Conservation (phyloP, 2,329 filamentous ascomycete species). For the Keithomyces neogunnii region DNA sequence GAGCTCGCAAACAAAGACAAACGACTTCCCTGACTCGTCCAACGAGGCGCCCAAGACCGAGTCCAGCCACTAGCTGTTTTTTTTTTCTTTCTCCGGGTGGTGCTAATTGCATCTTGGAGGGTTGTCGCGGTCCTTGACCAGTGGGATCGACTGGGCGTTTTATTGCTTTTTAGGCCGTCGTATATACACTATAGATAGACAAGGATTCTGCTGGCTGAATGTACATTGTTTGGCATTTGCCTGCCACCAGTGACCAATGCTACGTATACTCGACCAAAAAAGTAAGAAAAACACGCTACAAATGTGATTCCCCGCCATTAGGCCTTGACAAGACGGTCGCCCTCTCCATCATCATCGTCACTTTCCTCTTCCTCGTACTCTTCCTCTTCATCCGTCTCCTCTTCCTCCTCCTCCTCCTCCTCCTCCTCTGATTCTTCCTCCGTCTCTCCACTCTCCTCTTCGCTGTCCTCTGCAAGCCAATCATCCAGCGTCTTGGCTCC, state of each 20-base stretch:
- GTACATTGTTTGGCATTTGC: too few relatives aligned
- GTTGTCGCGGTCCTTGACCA: too few relatives aligned
- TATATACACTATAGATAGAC: too few relatives aligned
- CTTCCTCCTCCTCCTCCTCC: conserved; percentile 42
- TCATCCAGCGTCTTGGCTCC: conserved; percentile 80
- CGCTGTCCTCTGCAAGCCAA: conserved; percentile 73
- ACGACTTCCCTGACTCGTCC: conserved; percentile 18
- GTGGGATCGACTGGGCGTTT: too few relatives aligned
- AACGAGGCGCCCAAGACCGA: conserved; percentile 14
- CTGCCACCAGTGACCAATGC: too few relatives aligned
- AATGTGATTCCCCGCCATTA: conserved; percentile 12
- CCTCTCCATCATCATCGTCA: conserved; percentile 39
- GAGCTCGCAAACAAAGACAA: conserved; percentile 12
- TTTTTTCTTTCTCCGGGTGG: neutral
- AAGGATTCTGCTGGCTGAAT: too few relatives aligned
- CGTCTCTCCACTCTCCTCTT: conserved; percentile 46
- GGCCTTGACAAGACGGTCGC: conserved; percentile 33
- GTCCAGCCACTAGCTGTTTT: neutral
- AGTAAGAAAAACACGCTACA: too few relatives aligned
- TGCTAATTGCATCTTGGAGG: conserved; percentile 8
- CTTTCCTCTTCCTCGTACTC: conserved; percentile 39
- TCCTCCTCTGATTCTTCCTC: conserved; percentile 43
- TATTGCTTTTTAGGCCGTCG: too few relatives aligned
- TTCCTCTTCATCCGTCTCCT: conserved; percentile 38
- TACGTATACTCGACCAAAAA: too few relatives aligned